These are phyloP conservation scores for Galerina sulciceps DNA, from an alignment of 768 basidiomycete genomes.

Conservation along the genomic window DNA sequence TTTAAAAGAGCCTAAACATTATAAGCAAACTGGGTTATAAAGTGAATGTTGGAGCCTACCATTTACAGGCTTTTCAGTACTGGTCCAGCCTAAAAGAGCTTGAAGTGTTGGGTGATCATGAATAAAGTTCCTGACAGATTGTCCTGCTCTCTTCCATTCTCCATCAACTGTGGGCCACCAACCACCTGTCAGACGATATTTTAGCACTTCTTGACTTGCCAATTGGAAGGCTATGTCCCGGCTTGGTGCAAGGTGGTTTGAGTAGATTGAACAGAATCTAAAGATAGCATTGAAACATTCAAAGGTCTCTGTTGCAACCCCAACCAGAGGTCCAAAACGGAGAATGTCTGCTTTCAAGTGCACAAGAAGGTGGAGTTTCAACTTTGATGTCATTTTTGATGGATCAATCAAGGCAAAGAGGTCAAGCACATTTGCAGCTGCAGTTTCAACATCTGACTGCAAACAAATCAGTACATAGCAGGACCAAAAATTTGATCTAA, in stretches of 20 bases:
- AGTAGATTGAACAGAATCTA: conserved; percentile 38
- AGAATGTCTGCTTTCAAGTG: conserved; percentile 37
- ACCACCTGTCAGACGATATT: conserved; percentile 35
- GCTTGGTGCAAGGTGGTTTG: conserved; percentile 48
- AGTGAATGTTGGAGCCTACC: neutral
- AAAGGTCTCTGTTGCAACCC: conserved; percentile 35
- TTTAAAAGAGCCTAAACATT: too few relatives aligned
- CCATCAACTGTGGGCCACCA: conserved; percentile 22
- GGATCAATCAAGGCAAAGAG: conserved; percentile 35
- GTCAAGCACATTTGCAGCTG: conserved; percentile 41
- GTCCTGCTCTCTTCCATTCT: neutral
- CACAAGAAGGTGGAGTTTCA: conserved; percentile 38
- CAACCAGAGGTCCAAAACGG: conserved; percentile 38
- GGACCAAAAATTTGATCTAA: conserved; percentile 1
- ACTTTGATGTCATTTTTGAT: conserved; percentile 35
- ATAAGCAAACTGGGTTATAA: too few relatives aligned
- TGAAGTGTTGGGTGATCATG: neutral
- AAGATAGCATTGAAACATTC: conserved; percentile 49
- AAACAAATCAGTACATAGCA: neutral
- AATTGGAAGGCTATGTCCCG: conserved; percentile 41
- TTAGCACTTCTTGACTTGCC: conserved; percentile 29
- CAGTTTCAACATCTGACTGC: conserved; percentile 30
- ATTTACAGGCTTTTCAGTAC: neutral
- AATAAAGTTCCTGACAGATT: neutral
- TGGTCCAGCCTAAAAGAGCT: neutral